Evolutionary conservation across 2,329 filamentous ascomycete species (phyloP), one percentile per base, ranked within the genome.

Genomic region (Fusarium chuoi): DNA sequence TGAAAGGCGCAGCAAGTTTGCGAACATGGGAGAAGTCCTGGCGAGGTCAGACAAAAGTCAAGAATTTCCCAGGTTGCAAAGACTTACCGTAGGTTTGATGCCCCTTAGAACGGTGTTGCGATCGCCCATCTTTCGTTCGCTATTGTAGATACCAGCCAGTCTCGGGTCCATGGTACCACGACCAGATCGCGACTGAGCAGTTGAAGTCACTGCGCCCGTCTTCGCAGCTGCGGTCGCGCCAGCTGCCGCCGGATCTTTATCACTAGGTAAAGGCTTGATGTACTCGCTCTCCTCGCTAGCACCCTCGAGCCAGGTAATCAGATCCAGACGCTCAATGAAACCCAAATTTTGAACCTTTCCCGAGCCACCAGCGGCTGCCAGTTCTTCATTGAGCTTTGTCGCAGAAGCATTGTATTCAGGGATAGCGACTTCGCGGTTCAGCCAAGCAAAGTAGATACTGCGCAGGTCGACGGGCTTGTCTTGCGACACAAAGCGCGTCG

Each of bases 361-460:
- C 26, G 86, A 86, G 17, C 87, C 87, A 24, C 89, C 90, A 3
- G 85, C 86, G 17, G 88, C 89, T 8, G 85, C 87, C 38, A 98
- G 87, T 79, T 94, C 91, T 57, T 94, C 91, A 81, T 97, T 97
- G 64, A 98, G 87, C 75, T 91, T 88, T 78, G 93, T 91, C 20
- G 94, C 93, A 1, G 93, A 92, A 33, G 93, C 90, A 83, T 98
- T 96, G 87, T 98, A 98, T 78, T 97, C 94, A 17, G 94, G 93
- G 75, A 97, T 95, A 62, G 93, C 91, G 62, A 93, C 91, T 85
- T 98, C 96, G 82, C 95, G 94, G 84, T 98, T 97, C 79, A 94
- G 88, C 94, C 95, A 99, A 63, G 95, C 95, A 81, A 98, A 98
- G 86, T 96, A 98, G 83, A 98, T 96, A 81, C 93, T 96, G 80